Conservation (phyloP, 179 eudicot genomes). For the Camellia oleifera region DNA sequence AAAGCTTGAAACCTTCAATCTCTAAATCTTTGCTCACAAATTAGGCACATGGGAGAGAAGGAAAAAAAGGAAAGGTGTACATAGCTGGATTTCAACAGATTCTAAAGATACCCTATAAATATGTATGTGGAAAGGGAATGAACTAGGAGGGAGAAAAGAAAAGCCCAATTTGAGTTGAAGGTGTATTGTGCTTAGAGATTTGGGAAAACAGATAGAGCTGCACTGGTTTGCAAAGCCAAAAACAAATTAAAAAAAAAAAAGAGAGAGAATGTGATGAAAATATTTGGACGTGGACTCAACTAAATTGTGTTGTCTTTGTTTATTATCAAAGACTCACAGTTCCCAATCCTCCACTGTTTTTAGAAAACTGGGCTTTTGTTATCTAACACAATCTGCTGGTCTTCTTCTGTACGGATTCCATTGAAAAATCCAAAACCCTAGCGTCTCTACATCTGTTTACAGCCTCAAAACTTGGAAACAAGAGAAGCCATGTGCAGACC, state of each 20-base stretch:
- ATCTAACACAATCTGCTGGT: slow-evolving; percentile 27
- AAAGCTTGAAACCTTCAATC: not conserved
- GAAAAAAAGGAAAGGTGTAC: not conserved
- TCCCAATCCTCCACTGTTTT: slow-evolving; percentile 15
- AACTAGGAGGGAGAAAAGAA: not conserved
- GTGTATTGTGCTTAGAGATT: slow-evolving; percentile 12
- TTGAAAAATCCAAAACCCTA: too few species aligned
- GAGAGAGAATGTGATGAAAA: not conserved
- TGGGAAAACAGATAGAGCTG: slow-evolving; percentile 12
- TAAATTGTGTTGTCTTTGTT: slow-evolving; percentile 14
- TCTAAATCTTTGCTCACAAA: slow-evolving; percentile 9
- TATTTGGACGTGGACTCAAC: not conserved
- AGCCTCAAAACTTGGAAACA: slow-evolving; percentile 57
- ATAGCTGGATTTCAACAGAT: not conserved
- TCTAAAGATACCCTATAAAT: too few species aligned
- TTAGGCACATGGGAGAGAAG: not conserved
- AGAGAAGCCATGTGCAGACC: slow-evolving; percentile 78
- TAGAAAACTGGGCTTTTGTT: slow-evolving; percentile 15
- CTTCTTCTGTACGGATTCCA: slow-evolving; percentile 41
- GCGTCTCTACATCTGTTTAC: slow-evolving; percentile 24
- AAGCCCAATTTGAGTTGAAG: slow-evolving; percentile 11
- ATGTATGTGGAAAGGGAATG: not conserved
- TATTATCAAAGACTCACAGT: slow-evolving; percentile 13
- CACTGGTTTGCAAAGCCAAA: slow-evolving; percentile 13
- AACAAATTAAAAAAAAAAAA: slow-evolving; percentile 1